Evolutionary conservation across 1,284 basidiomycete genomes (phyloP), one percentile per base, ranked within the genome.

Genomic region (Phellinidium pouzarii): DNA sequence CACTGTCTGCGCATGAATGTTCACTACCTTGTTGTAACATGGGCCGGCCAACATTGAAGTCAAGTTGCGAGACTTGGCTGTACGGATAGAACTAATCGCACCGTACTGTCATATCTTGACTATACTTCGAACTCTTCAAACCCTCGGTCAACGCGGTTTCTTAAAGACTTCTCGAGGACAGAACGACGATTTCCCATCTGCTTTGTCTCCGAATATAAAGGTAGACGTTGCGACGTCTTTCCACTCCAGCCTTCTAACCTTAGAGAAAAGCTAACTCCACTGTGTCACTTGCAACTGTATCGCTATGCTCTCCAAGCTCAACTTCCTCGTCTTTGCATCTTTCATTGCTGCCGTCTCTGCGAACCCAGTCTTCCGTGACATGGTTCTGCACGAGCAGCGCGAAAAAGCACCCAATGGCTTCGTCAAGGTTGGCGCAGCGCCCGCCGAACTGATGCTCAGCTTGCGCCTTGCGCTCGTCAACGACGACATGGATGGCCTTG

Each of bases 401-500:
- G 50, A 57, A 4, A 54, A 37, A 20, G 44, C 52, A 3, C 64
- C 64, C 3, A 31, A 26, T 23, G 63, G 63, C 9, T 66, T 61
- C 47, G 54, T 50, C 6, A 45, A 52, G 48, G 47, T 45, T 20
- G 62, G 61, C 5, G 48, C 60, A 14, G 64, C 63, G 0, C 47
- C 59, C 6, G 45, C 56, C 6, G 59, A 62, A 47, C 47, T 46
- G 19, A 37, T 48, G 4, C 58, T 66, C 23, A 58, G 56, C 19
- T 50, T 66, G 23, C 62, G 61, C 20, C 46, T 66, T 20, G 63
- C 59, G 1, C 59, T 66, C 25, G 53, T 55, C 6, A 59, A 59
- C 40, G 59, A 53, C 22, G 55, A 67, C 54, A 50, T 57, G 11
- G 20, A 34, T 5, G 62, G 59, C 11, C 61, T 68, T 3, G 56